Evolutionary conservation across 352 stramenopile species (phyloP).

Genomic region (Globisporangium uncinulatum): DNA sequence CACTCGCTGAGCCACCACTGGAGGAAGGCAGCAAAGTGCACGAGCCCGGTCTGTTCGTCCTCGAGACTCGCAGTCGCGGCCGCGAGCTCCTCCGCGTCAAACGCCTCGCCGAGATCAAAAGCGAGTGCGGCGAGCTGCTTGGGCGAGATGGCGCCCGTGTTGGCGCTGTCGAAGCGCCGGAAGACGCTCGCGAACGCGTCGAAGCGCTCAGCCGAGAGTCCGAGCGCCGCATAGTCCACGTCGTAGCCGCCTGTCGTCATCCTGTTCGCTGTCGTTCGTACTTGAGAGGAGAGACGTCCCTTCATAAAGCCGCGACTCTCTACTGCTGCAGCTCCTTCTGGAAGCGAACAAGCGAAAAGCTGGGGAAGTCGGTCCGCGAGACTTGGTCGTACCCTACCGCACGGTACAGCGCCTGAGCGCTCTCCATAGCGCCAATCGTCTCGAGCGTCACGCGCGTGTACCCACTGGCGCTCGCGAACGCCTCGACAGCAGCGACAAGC

Average conservation of each 20-base stretch:
- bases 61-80: slow-evolving; percentile 40
- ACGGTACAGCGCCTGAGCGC: slow-evolving; percentile 46
- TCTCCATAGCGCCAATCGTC: slow-evolving; percentile 57
- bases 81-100: slow-evolving; percentile 52
- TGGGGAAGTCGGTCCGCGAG: slow-evolving; percentile 18
- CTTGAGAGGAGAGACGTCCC: not conserved
- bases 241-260: slow-evolving; percentile 24
- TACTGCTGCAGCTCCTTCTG: slow-evolving; percentile 20
- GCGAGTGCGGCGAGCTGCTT: slow-evolving; percentile 54
- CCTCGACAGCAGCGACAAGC: slow-evolving; percentile 39
- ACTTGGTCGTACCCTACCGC: slow-evolving; percentile 36
- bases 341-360: slow-evolving; percentile 56
- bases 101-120: slow-evolving; percentile 48
- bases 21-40: slow-evolving; percentile 61
- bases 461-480: slow-evolving; percentile 20
- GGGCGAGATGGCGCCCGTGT: slow-evolving; percentile 43
- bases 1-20: slow-evolving; percentile 59
- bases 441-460: slow-evolving; percentile 44
- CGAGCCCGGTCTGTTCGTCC: slow-evolving; percentile 44
- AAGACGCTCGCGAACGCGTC: slow-evolving; percentile 61
- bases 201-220: slow-evolving; percentile 40
- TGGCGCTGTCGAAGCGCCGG: slow-evolving; percentile 35
- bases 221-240: slow-evolving; percentile 41
- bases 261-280: not conserved
- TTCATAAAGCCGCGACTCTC: not conserved